Conservation (phyloP, 2,329 filamentous ascomycete species). For the Exophiala calicioides region DNA sequence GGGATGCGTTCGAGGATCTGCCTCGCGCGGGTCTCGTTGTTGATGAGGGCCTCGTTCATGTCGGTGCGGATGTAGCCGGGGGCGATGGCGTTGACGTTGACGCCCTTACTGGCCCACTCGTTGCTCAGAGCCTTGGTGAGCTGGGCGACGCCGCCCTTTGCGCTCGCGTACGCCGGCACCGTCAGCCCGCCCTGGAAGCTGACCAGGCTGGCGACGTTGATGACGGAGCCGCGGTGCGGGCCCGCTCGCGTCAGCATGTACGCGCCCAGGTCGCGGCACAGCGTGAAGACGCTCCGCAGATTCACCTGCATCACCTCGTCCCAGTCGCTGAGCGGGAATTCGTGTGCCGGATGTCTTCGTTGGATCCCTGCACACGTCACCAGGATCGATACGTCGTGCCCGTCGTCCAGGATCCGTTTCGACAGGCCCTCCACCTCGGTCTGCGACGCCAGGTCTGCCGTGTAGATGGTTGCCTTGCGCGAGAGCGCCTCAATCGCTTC, state of each 20-base stretch:
- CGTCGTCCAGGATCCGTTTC: conserved; percentile 41
- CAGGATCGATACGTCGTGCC: conserved; percentile 69
- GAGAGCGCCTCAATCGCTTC: conserved; percentile 41
- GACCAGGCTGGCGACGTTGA: conserved; percentile 81
- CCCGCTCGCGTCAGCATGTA: conserved; percentile 68
- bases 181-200: conserved; percentile 85
- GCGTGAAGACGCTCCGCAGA: conserved; percentile 75
- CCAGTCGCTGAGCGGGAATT: conserved; percentile 77
- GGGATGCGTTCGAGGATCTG: conserved; percentile 81
- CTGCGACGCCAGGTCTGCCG: conserved; percentile 47
- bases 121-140: conserved; percentile 83
- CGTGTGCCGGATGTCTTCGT: conserved; percentile 70
- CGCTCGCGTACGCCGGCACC: conserved; percentile 82
- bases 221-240: conserved; percentile 52
- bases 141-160: conserved; percentile 82
- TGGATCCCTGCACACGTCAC: conserved; percentile 89
- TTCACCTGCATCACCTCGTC: conserved; percentile 84
- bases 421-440: conserved; percentile 44
- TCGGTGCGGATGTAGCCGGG: conserved; percentile 76
- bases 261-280: conserved; percentile 74
- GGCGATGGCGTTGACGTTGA: conserved; percentile 81
- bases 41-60: conserved; percentile 83
- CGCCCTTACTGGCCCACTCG: conserved; percentile 75
- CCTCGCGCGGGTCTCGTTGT: conserved; percentile 66
- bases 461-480: conserved; percentile 45